These are phyloP conservation scores for Coemansia sp. DNA, from an alignment of 192 early-diverging fungal genomes.

Conservation along the genomic window DNA sequence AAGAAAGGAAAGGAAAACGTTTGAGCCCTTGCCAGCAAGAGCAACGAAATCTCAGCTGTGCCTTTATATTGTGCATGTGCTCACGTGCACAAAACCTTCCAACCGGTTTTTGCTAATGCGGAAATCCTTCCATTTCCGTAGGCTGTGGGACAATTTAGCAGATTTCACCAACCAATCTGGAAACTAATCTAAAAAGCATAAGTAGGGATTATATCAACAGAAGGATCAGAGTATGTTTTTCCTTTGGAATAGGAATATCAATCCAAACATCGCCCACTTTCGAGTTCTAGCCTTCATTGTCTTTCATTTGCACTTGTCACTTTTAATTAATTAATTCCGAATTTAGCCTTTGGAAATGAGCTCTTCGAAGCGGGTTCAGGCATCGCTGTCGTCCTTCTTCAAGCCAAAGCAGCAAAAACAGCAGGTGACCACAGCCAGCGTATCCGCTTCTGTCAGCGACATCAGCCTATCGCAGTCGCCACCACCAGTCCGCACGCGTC, in stretches of 20 bases:
- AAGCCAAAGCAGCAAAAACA: conserved; percentile 12
- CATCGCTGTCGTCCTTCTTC: conserved; percentile 51
- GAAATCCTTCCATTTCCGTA: background rate
- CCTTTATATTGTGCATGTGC: no score
- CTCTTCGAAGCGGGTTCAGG: conserved; percentile 30
- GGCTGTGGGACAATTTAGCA: no score
- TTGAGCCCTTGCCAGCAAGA: no score
- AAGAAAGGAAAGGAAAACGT: no score
- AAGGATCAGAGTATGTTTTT: no score
- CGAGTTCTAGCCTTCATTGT: background rate
- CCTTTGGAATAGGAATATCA: no score
- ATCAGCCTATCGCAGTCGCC: background rate
- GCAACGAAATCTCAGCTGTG: no score
- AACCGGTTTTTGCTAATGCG: no score
- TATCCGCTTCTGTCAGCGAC: background rate
- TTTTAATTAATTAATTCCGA: background rate
- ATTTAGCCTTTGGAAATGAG: conserved; percentile 20
- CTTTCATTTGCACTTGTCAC: background rate
- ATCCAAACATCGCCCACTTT: background rate
- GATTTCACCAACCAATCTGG: no score
- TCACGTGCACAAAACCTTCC: no score
- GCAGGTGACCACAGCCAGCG: background rate
- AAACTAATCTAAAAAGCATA: no score
- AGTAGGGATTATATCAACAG: no score
- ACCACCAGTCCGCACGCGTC: background rate